Evolutionary conservation across 2,329 filamentous ascomycete species (phyloP).

Genomic region (Scedosporium aurantiacum): DNA sequence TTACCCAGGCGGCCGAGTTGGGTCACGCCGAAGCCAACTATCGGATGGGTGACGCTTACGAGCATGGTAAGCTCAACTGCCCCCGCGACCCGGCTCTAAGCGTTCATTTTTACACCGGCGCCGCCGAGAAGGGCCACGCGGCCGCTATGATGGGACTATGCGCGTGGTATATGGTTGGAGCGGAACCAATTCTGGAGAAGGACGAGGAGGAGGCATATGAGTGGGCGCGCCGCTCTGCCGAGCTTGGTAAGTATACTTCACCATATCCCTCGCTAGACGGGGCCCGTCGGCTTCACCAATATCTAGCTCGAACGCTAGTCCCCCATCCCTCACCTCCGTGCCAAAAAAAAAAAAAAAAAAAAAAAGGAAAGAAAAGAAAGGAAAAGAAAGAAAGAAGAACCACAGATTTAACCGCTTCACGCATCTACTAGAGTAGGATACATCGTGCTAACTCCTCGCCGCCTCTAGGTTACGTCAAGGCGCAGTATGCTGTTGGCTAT

Average conservation of each 20-base stretch:
- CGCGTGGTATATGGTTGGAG: slow-evolving; percentile 96
- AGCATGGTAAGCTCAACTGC: slow-evolving; percentile 79
- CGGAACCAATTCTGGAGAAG: slow-evolving; percentile 82
- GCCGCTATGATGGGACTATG: slow-evolving; percentile 96
- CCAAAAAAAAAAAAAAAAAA: too few species aligned
- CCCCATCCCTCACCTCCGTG: too few species aligned
- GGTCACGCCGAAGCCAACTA: slow-evolving; percentile 79
- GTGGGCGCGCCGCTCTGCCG: slow-evolving; percentile 82
- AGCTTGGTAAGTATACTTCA: slow-evolving; percentile 54
- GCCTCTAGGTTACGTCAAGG: slow-evolving; percentile 50
- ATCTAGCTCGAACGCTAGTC: too few species aligned
- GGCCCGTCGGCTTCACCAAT: background rate
- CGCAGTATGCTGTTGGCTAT: slow-evolving; percentile 92
- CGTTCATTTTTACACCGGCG: slow-evolving; percentile 93
- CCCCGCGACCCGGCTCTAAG: slow-evolving; percentile 85
- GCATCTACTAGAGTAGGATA: background rate
- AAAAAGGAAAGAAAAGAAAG: too few species aligned
- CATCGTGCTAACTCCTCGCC: background rate
- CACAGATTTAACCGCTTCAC: background rate
- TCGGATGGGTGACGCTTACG: slow-evolving; percentile 91
- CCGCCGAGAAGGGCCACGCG: slow-evolving; percentile 73
- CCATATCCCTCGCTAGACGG: too few species aligned
- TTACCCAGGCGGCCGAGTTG: slow-evolving; percentile 87
- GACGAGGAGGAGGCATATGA: slow-evolving; percentile 95
- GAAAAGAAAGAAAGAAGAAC: too few species aligned